Evolutionary conservation across 1,139 yeast genomes (phyloP), one percentile per base, ranked within the genome.

Genomic region (Suhomyces wounanorum): DNA sequence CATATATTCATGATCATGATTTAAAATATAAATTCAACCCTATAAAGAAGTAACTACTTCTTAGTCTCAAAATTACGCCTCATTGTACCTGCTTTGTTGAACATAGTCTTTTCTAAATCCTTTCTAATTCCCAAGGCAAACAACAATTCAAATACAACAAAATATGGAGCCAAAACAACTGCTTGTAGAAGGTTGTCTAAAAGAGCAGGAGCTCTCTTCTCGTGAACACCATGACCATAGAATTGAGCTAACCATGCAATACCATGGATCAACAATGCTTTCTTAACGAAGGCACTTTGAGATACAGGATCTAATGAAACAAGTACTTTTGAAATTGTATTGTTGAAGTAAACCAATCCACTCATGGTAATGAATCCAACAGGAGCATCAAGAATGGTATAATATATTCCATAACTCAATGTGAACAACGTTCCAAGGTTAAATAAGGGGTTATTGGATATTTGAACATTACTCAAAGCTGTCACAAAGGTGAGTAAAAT

Each of bases 121-220:
- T 62, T 69, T 58, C 82, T 77, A 60, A 71, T 78, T 0, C 97
- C 97, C 8, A 85, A 60, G 55, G 74, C 68, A 62, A 89, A 89
- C 10, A 89, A 79, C 5, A 86, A 62, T 65, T 94, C 98, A 67
- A 85, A 89, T 11, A 85, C 73, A 10, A 91, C 96, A 65, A 94
- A 92, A 61, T 83, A 90, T 1, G 98, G 98, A 0, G 98, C 98
- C 58, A 91, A 75, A 0, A 92, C 92, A 33, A 94, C 66, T 1
- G 97, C 96, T 63, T 91, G 97, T 11, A 86, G 70, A 48, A 90
- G 71, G 63, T 86, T 92, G 62, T 91, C 97, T 47, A 89, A 66
- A 52, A 94, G 70, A 0, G 98, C 97, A 0, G 99, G 99, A 1
- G 92, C 89, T 46, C 92, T 77, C 54, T 78, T 78, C 64, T 94